Percentiles rank a stretch among this genome's conserved stretches.
phyloP scores from a whole-genome alignment of 768 basidiomycete genomes.

The Lactarius deliciosus region DNA sequence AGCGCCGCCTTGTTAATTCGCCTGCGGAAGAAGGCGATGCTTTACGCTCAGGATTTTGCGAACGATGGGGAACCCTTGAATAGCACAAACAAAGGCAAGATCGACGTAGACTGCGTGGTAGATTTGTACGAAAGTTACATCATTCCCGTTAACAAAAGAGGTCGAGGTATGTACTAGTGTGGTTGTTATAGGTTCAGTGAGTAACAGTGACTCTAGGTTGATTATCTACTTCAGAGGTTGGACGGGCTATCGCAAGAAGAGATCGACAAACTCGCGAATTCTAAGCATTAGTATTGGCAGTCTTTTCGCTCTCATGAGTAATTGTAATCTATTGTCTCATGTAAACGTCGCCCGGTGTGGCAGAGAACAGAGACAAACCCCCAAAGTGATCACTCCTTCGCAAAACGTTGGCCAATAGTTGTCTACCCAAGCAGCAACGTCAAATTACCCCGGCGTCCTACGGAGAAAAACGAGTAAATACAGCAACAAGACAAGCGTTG shows the following conservation, averaged over 20 bases:
- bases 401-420: conserved; percentile 4
- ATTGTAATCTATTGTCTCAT: neutral
- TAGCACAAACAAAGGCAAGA: conserved; percentile 53
- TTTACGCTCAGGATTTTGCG: conserved; percentile 81
- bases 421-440: neutral
- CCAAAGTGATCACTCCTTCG: neutral
- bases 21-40: conserved; percentile 76
- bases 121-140: conserved; percentile 93
- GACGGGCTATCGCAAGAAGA: conserved; percentile 82
- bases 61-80: conserved; percentile 57
- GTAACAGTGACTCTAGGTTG: conserved; percentile 57
- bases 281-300: conserved; percentile 1
- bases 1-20: conserved; percentile 76
- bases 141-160: conserved; percentile 97
- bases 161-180: conserved; percentile 71
- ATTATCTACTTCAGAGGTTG: conserved; percentile 89
- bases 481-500: conserved; percentile 9
- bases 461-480: conserved; percentile 18
- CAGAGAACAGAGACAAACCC: neutral
- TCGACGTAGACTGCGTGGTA: conserved; percentile 91
- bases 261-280: conserved; percentile 58
- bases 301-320: neutral
- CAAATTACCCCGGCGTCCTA: conserved; percentile 6
- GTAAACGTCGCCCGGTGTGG: neutral
- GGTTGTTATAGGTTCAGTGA: neutral